Base-by-base conservation (phyloP, 225 moss, liverwort and hornwort species). In the Pleurozium schreberi region DNA sequence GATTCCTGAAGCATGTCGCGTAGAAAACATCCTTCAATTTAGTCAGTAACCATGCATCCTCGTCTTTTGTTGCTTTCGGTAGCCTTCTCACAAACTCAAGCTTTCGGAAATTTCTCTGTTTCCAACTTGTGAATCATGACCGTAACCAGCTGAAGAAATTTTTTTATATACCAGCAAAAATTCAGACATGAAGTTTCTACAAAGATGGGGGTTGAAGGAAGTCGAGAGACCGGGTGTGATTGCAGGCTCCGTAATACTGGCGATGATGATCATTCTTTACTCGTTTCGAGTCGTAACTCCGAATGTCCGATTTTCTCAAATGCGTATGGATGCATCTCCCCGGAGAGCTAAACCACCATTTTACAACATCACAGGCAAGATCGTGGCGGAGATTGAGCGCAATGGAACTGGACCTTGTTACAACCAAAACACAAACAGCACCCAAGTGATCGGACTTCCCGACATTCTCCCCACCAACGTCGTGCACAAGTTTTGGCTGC, bases 401-500 rank as follows among this genome's bases (percentile, higher is more conserved):
- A 95, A 94, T 20, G 91, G 93, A 65, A 90, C 84, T 18, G 84
- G 70, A 9, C 82, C 83, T 3, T 97, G 97, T 85, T 88, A 93
- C 69, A 22, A 93, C 5, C 88, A 92, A 18, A 73, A 87, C 59
- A 97, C 96, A 1, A 92, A 91, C 18, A 69, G 14, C 21, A 94
- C 92, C 18, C 75, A 52, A 79, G 59, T 95, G 80, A 50, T 92
- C 61, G 93, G 94, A 16, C 73, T 94, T 18, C 85, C 89, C 5
- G 59, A 59, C 57, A 74, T 75, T 30, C 87, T 95, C 70, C 2
- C 79, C n/a, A 92, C 93, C 8, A 89, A 91, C 64, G 70, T 82
- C 12, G 49, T 89, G 30, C 90, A 95, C 85, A 87, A n/a, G 61
- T 83, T 95, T 73, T 91, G 92, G 94, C 69, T 96, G 59, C 90